Evolutionary conservation across 352 stramenopile genomes (phyloP).

Genomic region (Globisporangium megalacanthum): DNA sequence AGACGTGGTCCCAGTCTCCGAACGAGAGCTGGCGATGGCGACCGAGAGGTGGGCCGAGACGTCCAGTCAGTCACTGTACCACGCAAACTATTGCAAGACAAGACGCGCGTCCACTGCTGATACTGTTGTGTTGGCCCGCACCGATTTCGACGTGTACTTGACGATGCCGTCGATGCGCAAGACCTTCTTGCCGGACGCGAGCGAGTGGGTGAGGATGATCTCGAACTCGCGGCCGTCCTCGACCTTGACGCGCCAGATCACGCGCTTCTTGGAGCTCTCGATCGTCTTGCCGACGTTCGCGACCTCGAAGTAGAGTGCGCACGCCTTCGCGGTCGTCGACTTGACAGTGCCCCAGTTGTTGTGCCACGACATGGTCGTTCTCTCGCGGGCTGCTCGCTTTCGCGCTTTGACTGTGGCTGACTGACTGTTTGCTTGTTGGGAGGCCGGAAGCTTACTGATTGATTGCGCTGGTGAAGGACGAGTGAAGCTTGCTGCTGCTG

Average conservation of each 20-base stretch:
- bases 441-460: no score
- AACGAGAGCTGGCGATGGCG: conserved; percentile 50
- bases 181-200: conserved; percentile 78
- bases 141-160: conserved; percentile 70
- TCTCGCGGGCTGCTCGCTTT: background rate
- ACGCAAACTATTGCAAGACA: no score
- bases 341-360: conserved; percentile 68
- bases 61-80: no score
- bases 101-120: no score
- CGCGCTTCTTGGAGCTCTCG: conserved; percentile 81
- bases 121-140: conserved; percentile 12
- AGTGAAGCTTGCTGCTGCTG: no score
- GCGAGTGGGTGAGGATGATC: conserved; percentile 78
- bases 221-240: conserved; percentile 77
- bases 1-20: conserved; percentile 83
- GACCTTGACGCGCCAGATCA: conserved; percentile 79
- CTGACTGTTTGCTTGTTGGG: no score
- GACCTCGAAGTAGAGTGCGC: conserved; percentile 72
- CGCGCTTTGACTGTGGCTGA: background rate
- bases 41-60: background rate
- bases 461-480: no score
- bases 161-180: conserved; percentile 75
- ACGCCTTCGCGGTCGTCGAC: conserved; percentile 60
- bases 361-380: conserved; percentile 50
- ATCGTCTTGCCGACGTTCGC: conserved; percentile 82